These are phyloP conservation scores for Dryas drummondii DNA, from an alignment of 306 rosid genomes.

Conservation along the genomic window DNA sequence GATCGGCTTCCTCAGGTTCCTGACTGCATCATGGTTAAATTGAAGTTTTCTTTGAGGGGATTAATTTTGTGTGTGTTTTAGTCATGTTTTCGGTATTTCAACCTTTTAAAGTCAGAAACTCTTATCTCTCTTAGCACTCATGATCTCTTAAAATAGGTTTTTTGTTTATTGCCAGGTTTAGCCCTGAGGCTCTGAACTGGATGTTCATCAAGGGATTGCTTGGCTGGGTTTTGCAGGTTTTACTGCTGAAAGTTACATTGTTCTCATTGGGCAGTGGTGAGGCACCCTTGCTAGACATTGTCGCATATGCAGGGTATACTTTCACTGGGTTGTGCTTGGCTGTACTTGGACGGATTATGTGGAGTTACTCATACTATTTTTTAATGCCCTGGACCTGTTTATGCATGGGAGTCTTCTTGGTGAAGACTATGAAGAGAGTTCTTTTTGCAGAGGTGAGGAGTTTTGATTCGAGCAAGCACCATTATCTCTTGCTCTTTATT, in stretches of 20 bases:
- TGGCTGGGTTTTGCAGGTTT: constrained; percentile 86
- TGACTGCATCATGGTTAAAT: neutral
- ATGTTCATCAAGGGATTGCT: constrained; percentile 89
- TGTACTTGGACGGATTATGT: constrained; percentile 63
- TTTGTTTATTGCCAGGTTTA: constrained; percentile 56
- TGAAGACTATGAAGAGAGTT: constrained; percentile 93
- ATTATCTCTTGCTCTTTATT: constrained; percentile 86
- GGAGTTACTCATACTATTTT: constrained; percentile 69
- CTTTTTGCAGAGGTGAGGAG: constrained; percentile 89
- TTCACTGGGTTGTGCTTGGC: constrained; percentile 87
- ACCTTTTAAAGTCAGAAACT: neutral
- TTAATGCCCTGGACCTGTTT: constrained; percentile 88
- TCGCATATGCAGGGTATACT: constrained; percentile 81
- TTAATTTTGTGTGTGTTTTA: neutral
- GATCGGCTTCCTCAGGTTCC: neutral
- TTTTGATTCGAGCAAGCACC: constrained; percentile 85
- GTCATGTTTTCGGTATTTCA: neutral
- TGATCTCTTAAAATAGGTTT: neutral
- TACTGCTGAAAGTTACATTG: constrained; percentile 66
- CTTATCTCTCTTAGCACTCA: neutral
- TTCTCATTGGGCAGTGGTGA: constrained; percentile 85
- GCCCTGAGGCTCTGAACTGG: constrained; percentile 94
- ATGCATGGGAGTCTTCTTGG: constrained; percentile 94
- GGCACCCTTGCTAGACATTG: constrained; percentile 80
- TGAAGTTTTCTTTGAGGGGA: neutral